Conservation (phyloP, 805 yeast species). For the Starmerella roubikii region DNA sequence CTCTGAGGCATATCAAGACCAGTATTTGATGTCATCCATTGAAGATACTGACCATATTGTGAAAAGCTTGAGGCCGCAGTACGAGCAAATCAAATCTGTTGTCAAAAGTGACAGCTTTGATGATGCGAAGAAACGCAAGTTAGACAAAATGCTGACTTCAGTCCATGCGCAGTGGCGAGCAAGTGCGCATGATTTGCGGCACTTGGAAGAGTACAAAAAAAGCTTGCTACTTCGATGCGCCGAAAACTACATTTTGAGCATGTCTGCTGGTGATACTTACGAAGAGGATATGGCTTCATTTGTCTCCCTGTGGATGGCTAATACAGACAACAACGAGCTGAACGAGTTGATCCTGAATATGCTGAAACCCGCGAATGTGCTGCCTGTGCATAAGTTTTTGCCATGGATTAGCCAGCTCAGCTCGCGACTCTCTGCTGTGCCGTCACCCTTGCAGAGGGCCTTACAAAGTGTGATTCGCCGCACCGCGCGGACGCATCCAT, state of each 20-base stretch:
- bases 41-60: constrained; percentile 12
- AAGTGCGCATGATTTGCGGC: constrained; percentile 37
- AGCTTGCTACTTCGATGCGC: constrained; percentile 41
- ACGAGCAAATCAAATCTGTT: constrained; percentile 2
- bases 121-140: neutral
- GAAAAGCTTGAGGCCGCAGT: constrained; percentile 25
- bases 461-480: constrained; percentile 4
- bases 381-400: constrained; percentile 51
- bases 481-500: constrained; percentile 8
- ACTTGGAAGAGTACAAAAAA: constrained; percentile 29
- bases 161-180: constrained; percentile 19
- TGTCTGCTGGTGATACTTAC: constrained; percentile 8
- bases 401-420: constrained; percentile 76
- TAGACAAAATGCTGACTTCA: neutral
- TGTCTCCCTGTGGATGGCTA: constrained; percentile 54
- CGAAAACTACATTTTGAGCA: constrained; percentile 43
- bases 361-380: neutral
- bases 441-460: constrained; percentile 47
- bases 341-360: neutral
- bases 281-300: constrained; percentile 31
- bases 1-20: constrained; percentile 17
- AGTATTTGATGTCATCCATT: constrained; percentile 26
- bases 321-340: neutral
- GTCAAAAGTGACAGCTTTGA: neutral
- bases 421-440: constrained; percentile 45